Percentiles rank a stretch among this genome's conserved stretches.
Conservation (phyloP, 495 filamentous ascomycete genomes). For the Aspergillus haitiensis region DNA sequence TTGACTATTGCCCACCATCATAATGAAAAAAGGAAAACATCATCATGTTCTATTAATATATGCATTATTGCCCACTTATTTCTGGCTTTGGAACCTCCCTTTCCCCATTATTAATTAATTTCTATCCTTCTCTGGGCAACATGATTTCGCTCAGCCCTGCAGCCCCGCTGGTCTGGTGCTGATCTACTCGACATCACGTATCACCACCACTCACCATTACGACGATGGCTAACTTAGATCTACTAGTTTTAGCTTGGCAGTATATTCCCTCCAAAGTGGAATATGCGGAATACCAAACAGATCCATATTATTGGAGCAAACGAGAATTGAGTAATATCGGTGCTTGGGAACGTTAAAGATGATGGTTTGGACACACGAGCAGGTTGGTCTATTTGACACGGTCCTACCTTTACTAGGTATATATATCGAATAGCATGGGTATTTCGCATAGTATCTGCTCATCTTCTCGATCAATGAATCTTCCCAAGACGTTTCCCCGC, state of each 20-base stretch:
- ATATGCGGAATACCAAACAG: background rate
- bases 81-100: background rate
- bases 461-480: no score
- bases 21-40: background rate
- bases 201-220: slow-evolving; percentile 1
- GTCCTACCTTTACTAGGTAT: no score
- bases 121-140: slow-evolving; percentile 13
- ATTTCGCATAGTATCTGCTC: no score
- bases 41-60: background rate
- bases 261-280: background rate
- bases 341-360: no score
- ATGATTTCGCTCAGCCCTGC: slow-evolving; percentile 23
- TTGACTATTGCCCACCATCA: background rate
- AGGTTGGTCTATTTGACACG: no score
- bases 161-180: slow-evolving; percentile 16
- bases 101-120: background rate
- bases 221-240: slow-evolving; percentile 6
- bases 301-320: slow-evolving; percentile 9
- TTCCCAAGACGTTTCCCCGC: no score
- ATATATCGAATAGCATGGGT: no score
- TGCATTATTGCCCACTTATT: background rate
- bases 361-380: no score
- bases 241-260: slow-evolving; percentile 8
- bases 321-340: background rate
- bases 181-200: slow-evolving; percentile 20